A percentile compares a stretch with the other conserved stretches of the same genome.
Evolutionary conservation across 2,329 filamentous ascomycete species (phyloP).

Genomic region (Coleophoma eucalyptorum): DNA sequence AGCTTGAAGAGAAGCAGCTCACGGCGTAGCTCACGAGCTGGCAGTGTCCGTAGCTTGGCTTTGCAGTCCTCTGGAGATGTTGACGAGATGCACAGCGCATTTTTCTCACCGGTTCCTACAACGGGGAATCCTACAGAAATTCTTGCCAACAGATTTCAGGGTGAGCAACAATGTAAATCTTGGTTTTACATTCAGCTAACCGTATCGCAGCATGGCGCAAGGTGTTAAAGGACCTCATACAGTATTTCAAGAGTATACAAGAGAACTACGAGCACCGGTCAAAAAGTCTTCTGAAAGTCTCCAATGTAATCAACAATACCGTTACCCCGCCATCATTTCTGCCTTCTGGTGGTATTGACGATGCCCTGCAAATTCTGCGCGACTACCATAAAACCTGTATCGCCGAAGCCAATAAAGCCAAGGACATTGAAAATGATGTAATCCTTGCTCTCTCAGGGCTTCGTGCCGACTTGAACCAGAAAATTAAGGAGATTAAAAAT

Average conservation of each 20-base stretch:
- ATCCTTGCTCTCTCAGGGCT: slow-evolving; percentile 83
- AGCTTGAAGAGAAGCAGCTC: slow-evolving; percentile 80
- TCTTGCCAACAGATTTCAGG: slow-evolving; percentile 83
- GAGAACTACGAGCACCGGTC: slow-evolving; percentile 80
- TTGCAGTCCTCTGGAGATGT: slow-evolving; percentile 66
- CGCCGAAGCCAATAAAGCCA: slow-evolving; percentile 79
- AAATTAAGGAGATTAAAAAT: slow-evolving; percentile 97
- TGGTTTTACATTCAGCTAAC: too few relatives aligned
- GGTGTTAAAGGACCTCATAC: slow-evolving; percentile 87
- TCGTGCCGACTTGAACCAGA: slow-evolving; percentile 84
- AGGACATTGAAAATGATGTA: slow-evolving; percentile 87
- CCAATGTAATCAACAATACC: slow-evolving; percentile 80
- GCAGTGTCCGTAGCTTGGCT: slow-evolving; percentile 78
- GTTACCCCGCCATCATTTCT: slow-evolving; percentile 73
- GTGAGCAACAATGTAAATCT: slow-evolving; percentile 42
- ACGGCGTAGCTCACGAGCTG: slow-evolving; percentile 76
- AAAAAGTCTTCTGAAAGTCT: slow-evolving; percentile 78
- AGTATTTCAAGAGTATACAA: slow-evolving; percentile 91
- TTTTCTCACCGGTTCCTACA: slow-evolving; percentile 86
- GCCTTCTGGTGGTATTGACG: slow-evolving; percentile 76
- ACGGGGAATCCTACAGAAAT: slow-evolving; percentile 83
- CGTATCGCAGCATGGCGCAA: slow-evolving; percentile 76
- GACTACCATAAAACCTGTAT: slow-evolving; percentile 80
- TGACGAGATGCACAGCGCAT: slow-evolving; percentile 75
- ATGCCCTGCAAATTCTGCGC: slow-evolving; percentile 77